These are phyloP conservation scores for Candida sanyaensis DNA, from an alignment of 1,139 yeast species.

Conservation along the genomic window DNA sequence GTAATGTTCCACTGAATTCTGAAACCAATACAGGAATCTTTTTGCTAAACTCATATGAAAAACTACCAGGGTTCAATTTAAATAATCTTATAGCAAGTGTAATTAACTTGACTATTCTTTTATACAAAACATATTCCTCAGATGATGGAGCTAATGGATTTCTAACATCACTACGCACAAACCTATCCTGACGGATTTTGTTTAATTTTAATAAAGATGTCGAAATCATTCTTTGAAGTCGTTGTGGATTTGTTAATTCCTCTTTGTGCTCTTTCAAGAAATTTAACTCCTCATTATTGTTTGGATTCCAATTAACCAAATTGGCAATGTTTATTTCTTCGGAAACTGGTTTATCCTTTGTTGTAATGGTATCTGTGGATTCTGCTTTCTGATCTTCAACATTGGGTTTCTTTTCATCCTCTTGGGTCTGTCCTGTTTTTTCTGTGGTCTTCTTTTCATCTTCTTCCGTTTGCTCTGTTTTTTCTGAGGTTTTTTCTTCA, in stretches of 20 bases:
- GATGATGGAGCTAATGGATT: conserved; percentile 30
- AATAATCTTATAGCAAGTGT: conserved; percentile 31
- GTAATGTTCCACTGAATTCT: conserved; percentile 79
- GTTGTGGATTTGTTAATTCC: conserved; percentile 27
- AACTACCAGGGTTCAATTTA: conserved; percentile 26
- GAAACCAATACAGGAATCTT: conserved; percentile 70
- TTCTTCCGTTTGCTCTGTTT: conserved; percentile 10
- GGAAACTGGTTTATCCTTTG: conserved; percentile 6
- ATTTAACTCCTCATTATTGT: conserved; percentile 25
- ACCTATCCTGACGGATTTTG: conserved; percentile 62
- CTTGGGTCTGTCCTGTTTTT: conserved; percentile 8
- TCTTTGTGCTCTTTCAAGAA: conserved; percentile 29
- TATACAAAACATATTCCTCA: conserved; percentile 32
- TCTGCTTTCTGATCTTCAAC: conserved; percentile 9
- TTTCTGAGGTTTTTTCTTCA: too few species aligned
- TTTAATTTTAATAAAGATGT: conserved; percentile 58
- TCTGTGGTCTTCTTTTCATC: conserved; percentile 12
- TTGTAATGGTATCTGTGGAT: conserved; percentile 9
- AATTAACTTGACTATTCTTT: conserved; percentile 45
- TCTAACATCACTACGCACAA: conserved; percentile 32
- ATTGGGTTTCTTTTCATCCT: conserved; percentile 10
- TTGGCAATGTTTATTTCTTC: conserved; percentile 32
- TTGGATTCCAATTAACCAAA: conserved; percentile 42
- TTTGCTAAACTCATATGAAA: conserved; percentile 39
- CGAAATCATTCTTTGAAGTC: conserved; percentile 55